Evolutionary conservation across 345 rosid species (phyloP).

Genomic region (sweet orange (Citrus sinensis)): DVS_A1.0 CM039163.1:43173501-43174000

Average conservation of each 20-base stretch:
- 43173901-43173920: slow-evolving; percentile 50
- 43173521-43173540: too few species aligned
- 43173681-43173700: slow-evolving; percentile 73
- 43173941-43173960: not conserved
- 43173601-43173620: too few species aligned
- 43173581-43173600: too few species aligned
- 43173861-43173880: not conserved
- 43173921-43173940: slow-evolving; percentile 51
- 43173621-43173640: too few species aligned
- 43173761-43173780: not conserved
- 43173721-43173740: not conserved
- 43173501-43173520: too few species aligned
- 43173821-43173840: not conserved
- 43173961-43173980: not conserved
- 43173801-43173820: not conserved
- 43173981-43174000: not conserved
- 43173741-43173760: not conserved
- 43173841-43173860: not conserved
- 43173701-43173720: slow-evolving; percentile 49
- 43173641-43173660: too few species aligned
- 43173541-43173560: too few species aligned
- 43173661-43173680: slow-evolving; percentile 45
- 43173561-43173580: too few species aligned
- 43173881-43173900: slow-evolving; percentile 51
- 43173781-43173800: not conserved